These are phyloP conservation scores for Ochetophila trinervis DNA, from an alignment of 306 rosid genomes.

Conservation along the genomic window DNA sequence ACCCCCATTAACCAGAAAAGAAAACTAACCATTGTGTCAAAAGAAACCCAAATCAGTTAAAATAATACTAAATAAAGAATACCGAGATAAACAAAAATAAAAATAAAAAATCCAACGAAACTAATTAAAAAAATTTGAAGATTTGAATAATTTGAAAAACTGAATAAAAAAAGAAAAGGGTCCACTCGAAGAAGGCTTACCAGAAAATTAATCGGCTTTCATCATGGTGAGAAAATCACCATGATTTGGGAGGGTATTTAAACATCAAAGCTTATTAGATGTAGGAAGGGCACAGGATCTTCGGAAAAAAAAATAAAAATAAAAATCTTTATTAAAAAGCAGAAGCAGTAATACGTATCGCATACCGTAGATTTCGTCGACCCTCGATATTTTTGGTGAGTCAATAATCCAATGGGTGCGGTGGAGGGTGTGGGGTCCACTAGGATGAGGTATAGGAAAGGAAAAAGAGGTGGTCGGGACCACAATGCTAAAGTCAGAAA, in stretches of 20 bases:
- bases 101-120: background rate
- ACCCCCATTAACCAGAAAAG: constrained; percentile 22
- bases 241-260: constrained; percentile 22
- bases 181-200: too few relatives aligned
- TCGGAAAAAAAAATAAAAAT: background rate
- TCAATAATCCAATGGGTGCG: background rate
- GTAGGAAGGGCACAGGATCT: too few relatives aligned
- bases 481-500: constrained; percentile 42
- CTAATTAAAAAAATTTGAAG: background rate
- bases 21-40: constrained; percentile 22
- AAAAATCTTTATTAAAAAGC: background rate
- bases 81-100: constrained; percentile 25
- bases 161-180: too few relatives aligned
- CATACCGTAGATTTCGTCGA: constrained; percentile 30
- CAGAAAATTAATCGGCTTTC: constrained; percentile 20
- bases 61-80: constrained; percentile 22
- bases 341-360: constrained; percentile 20
- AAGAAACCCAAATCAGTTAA: constrained; percentile 21
- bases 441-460: background rate
- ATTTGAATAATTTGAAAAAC: too few relatives aligned
- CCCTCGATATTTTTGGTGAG: constrained; percentile 8
- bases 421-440: constrained; percentile 26
- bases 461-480: constrained; percentile 33
- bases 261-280: background rate
- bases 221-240: constrained; percentile 23